Base-by-base conservation (phyloP, 2,329 filamentous ascomycete species). In the Cladorrhinum sp. region DNA sequence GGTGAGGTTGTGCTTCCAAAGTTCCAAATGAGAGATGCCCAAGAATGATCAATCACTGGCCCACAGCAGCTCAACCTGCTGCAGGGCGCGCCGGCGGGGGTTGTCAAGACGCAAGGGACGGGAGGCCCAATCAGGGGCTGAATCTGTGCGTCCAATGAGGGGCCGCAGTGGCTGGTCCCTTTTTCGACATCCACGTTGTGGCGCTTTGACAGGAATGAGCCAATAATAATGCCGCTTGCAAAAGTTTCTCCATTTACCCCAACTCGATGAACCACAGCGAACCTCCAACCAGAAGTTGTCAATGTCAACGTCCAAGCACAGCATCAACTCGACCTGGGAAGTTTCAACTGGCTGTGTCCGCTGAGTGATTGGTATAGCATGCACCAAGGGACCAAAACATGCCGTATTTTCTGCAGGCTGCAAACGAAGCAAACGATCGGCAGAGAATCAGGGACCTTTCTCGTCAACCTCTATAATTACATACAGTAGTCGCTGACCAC, bases 41-140 rank as follows among this genome's bases (percentile, higher is more conserved):
- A 46, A 46, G 42, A 46, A 21, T 46, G 42, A 46, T 20, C 42
- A 46, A 36, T 36, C 33, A 36, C 33, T 36, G 33, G 33, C 12
- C 14, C 33, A 5, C 33, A 36, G 33, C 9, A 36, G 33, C 33
- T 36, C 33, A 36, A 12, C 33, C 33, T 36, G 9, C 33, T 49
- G 36, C 39, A 55, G 58, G n/a, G 3, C 36, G n/a, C 4, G 12
- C 12, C 3, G 36, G 36, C 4, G 36, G 33, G 33, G 33, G 33
- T 9, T 49, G 57, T 24, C 50, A 59, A 39, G 39, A 55, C 53
- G 53, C 53, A 55, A 55, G 53, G 53, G 53, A 55, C 53, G 42
- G 33, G 42, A 46, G 14, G 36, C 7, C 42, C 53, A 42, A 36
- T 55, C 53, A 55, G 53, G 53, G 53, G 33, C 30, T 55, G 24